Evolutionary conservation across 225 moss, liverwort and hornwort species (phyloP).

Genomic region (Marchantia paleacea): DNA sequence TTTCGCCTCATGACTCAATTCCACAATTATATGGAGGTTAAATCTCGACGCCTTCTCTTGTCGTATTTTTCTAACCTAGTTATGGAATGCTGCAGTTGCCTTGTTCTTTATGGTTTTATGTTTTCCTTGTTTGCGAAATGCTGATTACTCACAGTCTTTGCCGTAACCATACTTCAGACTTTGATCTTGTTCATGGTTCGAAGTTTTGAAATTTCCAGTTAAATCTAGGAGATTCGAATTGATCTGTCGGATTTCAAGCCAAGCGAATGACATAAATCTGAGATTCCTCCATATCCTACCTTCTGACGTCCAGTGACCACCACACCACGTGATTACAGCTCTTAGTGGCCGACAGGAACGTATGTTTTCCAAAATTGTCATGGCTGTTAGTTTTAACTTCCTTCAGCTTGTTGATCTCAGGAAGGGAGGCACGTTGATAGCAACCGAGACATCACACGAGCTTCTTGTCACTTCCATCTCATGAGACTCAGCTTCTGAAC

Average conservation of each 20-base stretch:
- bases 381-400: background rate
- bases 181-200: background rate
- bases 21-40: slow-evolving; percentile 94
- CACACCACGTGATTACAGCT: background rate
- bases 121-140: background rate
- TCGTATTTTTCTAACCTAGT: background rate
- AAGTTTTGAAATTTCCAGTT: background rate
- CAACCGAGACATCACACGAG: background rate
- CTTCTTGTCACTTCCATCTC: background rate
- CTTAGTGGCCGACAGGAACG: background rate
- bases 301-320: background rate
- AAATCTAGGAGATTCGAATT: background rate
- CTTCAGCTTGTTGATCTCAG: background rate
- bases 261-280: background rate
- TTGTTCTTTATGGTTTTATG: background rate
- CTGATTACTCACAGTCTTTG: background rate
- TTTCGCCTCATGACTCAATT: slow-evolving; percentile 96
- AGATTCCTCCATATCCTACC: background rate
- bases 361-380: background rate
- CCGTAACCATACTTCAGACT: background rate
- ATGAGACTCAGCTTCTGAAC: too few relatives aligned
- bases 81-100: background rate
- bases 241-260: background rate
- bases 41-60: slow-evolving; percentile 22
- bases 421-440: background rate